Conservation (phyloP, 495 filamentous ascomycete species). For the Lophiotrema nucula region DNA sequence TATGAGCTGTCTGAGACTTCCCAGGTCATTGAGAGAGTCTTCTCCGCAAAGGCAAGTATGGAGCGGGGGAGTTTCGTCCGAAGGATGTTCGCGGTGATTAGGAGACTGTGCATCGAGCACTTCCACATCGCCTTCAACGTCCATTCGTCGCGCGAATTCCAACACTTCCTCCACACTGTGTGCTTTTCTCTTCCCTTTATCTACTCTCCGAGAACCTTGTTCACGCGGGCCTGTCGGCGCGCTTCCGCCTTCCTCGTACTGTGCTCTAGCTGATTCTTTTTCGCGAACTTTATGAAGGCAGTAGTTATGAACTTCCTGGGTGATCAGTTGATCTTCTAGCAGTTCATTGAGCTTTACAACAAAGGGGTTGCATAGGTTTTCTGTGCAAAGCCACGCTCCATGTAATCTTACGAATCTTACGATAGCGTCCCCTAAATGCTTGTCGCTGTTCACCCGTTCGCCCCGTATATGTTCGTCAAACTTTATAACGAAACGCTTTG, state of each 20-base stretch:
- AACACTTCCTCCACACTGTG: not conserved
- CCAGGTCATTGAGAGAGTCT: too few relatives aligned
- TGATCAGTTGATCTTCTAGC: slow-evolving; percentile 11
- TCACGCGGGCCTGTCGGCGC: not conserved
- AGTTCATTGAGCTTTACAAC: slow-evolving; percentile 1
- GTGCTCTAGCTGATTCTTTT: not conserved
- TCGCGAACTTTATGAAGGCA: not conserved
- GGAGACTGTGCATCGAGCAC: not conserved
- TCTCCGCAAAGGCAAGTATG: slow-evolving; percentile 3
- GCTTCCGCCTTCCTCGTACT: not conserved
- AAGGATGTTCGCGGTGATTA: too few relatives aligned
- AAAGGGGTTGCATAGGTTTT: not conserved
- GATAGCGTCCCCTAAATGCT: slow-evolving; percentile 14
- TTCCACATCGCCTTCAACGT: slow-evolving; percentile 2
- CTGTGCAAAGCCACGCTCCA: not conserved
- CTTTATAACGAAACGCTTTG: slow-evolving; percentile 6
- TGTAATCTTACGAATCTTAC: slow-evolving; percentile 12
- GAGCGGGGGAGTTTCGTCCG: not conserved
- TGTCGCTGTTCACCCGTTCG: slow-evolving; percentile 10
- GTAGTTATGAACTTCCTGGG: not conserved
- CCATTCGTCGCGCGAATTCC: too few relatives aligned
- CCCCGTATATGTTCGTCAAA: slow-evolving; percentile 9
- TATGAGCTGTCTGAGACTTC: too few relatives aligned
- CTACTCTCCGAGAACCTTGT: not conserved
- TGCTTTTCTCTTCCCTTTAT: slow-evolving; percentile 5